Conservation (phyloP, 257 asterid species). For the Sherardia arvensis region DNA sequence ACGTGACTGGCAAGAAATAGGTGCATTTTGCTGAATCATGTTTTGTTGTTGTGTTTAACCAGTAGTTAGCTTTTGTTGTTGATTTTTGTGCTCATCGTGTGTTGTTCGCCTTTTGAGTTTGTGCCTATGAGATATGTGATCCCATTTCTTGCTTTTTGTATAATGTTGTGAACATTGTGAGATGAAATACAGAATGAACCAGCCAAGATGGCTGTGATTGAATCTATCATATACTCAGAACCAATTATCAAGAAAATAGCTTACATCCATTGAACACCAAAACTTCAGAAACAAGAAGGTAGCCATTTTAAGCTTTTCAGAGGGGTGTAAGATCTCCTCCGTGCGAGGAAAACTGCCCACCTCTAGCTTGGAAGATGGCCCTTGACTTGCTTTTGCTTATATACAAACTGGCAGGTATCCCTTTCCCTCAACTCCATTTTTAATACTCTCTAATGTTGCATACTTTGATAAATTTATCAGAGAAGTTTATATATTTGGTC, state of each 20-base stretch:
- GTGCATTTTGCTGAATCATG: slow-evolving; percentile 6
- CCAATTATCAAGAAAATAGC: background rate
- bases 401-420: slow-evolving; percentile 21
- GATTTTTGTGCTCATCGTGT: background rate
- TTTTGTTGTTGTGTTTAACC: background rate
- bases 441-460: slow-evolving; percentile 71
- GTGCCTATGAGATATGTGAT: background rate
- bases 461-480: slow-evolving; percentile 68
- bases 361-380: slow-evolving; percentile 20
- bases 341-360: slow-evolving; percentile 17
- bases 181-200: background rate
- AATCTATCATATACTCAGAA: background rate
- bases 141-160: background rate
- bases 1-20: slow-evolving; percentile 33
- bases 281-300: slow-evolving; percentile 27
- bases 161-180: background rate
- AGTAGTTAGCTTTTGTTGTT: background rate
- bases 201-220: background rate
- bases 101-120: background rate
- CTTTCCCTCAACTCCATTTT: slow-evolving; percentile 16
- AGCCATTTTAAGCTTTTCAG: slow-evolving; percentile 24
- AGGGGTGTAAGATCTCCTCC: slow-evolving; percentile 23
- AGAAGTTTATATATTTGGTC: slow-evolving; percentile 67
- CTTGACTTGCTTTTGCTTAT: slow-evolving; percentile 27
- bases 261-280: slow-evolving; percentile 19